These are phyloP conservation scores for Aspergillus sclerotialis DNA, from an alignment of 2,329 filamentous ascomycete genomes.

Conservation along the genomic window DNA sequence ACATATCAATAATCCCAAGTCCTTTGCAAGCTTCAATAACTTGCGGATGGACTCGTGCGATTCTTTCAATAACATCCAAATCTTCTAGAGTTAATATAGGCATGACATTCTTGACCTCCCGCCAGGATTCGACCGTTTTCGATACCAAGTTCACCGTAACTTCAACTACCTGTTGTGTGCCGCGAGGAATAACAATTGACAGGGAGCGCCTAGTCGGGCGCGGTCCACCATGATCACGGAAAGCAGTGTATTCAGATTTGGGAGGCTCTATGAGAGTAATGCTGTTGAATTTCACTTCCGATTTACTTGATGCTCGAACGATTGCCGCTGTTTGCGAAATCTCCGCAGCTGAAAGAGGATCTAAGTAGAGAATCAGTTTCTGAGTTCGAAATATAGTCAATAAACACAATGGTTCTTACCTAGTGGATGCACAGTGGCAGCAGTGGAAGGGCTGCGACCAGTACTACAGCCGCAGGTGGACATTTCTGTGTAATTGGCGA, in stretches of 20 bases:
- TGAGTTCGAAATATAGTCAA: too few species aligned
- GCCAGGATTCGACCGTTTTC: constrained; percentile 8
- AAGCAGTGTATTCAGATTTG: neutral
- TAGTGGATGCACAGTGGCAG: too few species aligned
- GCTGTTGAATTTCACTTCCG: neutral
- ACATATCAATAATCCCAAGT: constrained; percentile 16
- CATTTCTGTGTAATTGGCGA: too few species aligned
- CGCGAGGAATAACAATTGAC: neutral
- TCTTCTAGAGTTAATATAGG: constrained; percentile 28
- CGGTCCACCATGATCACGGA: neutral
- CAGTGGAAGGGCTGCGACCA: too few species aligned
- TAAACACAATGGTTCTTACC: too few species aligned
- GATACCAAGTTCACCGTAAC: constrained; percentile 8
- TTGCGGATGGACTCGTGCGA: constrained; percentile 14
- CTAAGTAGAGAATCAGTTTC: too few species aligned
- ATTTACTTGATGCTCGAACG: neutral
- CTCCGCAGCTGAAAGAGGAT: too few species aligned
- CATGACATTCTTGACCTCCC: constrained; percentile 35
- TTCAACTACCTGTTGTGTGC: constrained; percentile 1
- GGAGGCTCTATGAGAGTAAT: neutral
- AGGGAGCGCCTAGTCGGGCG: neutral
- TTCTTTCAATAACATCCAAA: constrained; percentile 15
- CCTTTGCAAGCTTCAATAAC: constrained; percentile 15
- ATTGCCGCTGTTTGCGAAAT: too few species aligned
- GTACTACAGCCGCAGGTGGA: too few species aligned